Base-by-base conservation (phyloP, 768 basidiomycete species). In the Mycena indigotica region DNA sequence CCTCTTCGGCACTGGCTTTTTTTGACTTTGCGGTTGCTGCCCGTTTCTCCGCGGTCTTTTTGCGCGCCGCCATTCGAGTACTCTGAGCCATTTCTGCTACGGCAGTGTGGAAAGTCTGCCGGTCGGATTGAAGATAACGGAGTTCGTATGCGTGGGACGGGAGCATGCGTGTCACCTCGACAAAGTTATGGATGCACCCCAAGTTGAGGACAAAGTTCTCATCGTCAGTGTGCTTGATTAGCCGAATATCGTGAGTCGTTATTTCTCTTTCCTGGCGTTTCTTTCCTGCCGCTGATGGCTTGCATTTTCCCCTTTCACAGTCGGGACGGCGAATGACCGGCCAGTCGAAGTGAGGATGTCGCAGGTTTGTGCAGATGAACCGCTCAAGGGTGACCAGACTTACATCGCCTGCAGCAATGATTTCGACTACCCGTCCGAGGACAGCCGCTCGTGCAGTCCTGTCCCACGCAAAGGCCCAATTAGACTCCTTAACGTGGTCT, bases 121-220 rank as follows among this genome's bases (percentile, higher is more conserved):
- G n/a, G n/a, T n/a, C n/a, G n/a, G n/a, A n/a, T n/a, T n/a, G n/a
- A n/a, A n/a, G n/a, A n/a, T n/a, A n/a, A n/a, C n/a, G n/a, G n/a
- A n/a, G n/a, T n/a, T n/a, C n/a, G n/a, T n/a, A n/a, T n/a, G n/a
- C n/a, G n/a, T n/a, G n/a, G n/a, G n/a, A n/a, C n/a, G 60, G 60
- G 17, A 57, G 60, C 3, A 32, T 28, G 17, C 41, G 25, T 15
- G 51, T 28, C 12, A 61, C 16, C 21, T 19, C 25, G 17, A 12
- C 1, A 28, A 46, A 40, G 28, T 61, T 61, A 39, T 61, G 60
- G 4, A 61, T 30, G 16, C 56, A 50, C 30, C 50, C 39, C 29
- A 57, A 35, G 40, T 65, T 66, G 21, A 66, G 4, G 21, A 66
- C 13, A 45, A 62, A 66, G 17, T 52, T 41, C 35, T 54, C 44